Evolutionary conservation across 2,329 filamentous ascomycete species (phyloP).

Genomic region (Rhynchosporium secalis): DNA sequence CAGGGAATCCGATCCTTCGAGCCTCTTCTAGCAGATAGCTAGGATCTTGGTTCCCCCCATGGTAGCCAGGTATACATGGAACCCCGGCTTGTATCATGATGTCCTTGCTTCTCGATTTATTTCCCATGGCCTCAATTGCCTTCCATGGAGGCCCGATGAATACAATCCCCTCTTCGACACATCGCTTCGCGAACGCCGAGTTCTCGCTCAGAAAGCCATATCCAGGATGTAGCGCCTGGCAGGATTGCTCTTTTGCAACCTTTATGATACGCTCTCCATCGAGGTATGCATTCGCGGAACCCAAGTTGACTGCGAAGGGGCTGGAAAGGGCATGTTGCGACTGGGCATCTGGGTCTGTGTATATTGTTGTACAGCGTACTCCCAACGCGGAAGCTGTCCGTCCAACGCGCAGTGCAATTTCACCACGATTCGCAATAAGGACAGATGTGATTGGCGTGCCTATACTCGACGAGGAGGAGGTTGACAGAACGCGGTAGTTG

Average conservation of each 20-base stretch:
- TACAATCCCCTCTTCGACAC: conserved; percentile 83
- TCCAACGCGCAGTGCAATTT: conserved; percentile 92
- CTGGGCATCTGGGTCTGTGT: conserved; percentile 85
- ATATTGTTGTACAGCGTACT: conserved; percentile 90
- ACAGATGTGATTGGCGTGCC: conserved; percentile 68
- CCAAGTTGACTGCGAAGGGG: conserved; percentile 80
- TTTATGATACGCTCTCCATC: conserved; percentile 91
- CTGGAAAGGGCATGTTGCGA: conserved; percentile 88
- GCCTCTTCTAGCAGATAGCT: conserved; percentile 65
- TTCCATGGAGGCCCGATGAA: conserved; percentile 89
- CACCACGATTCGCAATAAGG: conserved; percentile 93
- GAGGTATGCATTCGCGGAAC: conserved; percentile 81
- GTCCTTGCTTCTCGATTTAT: conserved; percentile 90
- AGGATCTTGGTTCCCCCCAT: conserved; percentile 78
- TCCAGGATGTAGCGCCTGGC: conserved; percentile 89
- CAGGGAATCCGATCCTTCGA: conserved; percentile 65
- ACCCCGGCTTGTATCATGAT: conserved; percentile 97
- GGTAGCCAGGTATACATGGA: conserved; percentile 94
- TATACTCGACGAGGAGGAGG: conserved; percentile 10
- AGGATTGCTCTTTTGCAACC: conserved; percentile 81
- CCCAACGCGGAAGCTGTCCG: conserved; percentile 85
- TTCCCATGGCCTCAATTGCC: conserved; percentile 87
- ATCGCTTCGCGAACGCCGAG: conserved; percentile 82
- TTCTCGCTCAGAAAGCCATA: conserved; percentile 98
- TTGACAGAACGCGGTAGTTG: conserved; percentile 25